These are phyloP conservation scores for Chimonanthus salicifolius DNA, from an alignment of 164 flowering plant genomes.

Conservation along the genomic window DNA sequence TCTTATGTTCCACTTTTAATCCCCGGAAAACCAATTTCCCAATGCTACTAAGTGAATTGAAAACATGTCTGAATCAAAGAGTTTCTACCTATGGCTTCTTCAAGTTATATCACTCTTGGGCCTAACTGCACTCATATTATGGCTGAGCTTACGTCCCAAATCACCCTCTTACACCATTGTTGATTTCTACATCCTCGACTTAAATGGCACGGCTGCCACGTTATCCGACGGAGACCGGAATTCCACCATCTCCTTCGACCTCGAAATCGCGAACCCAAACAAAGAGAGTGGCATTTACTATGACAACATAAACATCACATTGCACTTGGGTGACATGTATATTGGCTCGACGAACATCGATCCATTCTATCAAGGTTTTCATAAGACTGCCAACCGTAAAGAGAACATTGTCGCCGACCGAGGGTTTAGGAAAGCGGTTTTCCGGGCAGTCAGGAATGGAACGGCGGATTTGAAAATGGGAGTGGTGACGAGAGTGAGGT, in stretches of 20 bases:
- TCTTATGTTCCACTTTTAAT: too few species aligned
- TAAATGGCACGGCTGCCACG: not conserved
- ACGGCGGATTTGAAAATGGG: slow-evolving; percentile 20
- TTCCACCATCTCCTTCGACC: slow-evolving; percentile 11
- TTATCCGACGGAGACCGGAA: not conserved
- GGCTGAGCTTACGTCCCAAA: slow-evolving; percentile 55
- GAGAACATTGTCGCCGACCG: not conserved
- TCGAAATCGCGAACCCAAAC: slow-evolving; percentile 35
- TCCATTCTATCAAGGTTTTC: slow-evolving; percentile 7
- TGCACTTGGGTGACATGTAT: slow-evolving; percentile 13
- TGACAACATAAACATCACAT: slow-evolving; percentile 19
- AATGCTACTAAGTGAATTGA: too few species aligned
- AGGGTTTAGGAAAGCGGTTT: not conserved
- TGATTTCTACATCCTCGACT: slow-evolving; percentile 31
- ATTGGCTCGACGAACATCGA: slow-evolving; percentile 10
- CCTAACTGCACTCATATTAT: slow-evolving; percentile 49
- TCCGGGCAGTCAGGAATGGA: slow-evolving; percentile 16
- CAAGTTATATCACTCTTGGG: slow-evolving; percentile 18
- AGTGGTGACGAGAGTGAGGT: slow-evolving; percentile 19
- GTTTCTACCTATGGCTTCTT: not conserved
- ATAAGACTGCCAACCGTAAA: not conserved
- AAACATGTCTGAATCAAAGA: not conserved
- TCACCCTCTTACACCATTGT: slow-evolving; percentile 42
- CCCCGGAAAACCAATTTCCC: too few species aligned
- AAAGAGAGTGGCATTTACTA: slow-evolving; percentile 22